These are phyloP conservation scores for Tetradesmus lagerheimii DNA, from an alignment of 139 green algal species.

Conservation along the genomic window DNA sequence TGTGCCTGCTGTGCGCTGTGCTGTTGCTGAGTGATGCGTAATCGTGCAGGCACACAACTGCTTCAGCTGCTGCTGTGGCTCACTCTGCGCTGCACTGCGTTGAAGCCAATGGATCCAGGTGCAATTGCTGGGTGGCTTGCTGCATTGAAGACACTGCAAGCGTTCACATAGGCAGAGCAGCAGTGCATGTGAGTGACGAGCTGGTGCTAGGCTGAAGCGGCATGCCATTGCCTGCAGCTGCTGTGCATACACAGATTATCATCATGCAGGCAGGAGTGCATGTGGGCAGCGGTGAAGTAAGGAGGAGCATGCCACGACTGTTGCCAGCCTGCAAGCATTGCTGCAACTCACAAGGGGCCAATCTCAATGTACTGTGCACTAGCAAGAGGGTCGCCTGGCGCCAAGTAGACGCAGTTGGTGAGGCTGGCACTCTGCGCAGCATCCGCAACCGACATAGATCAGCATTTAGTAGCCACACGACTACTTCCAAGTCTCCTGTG, in stretches of 20 bases:
- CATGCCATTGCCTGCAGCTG: not conserved
- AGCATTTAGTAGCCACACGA: not conserved
- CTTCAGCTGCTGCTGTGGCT: not conserved
- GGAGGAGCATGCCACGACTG: not conserved
- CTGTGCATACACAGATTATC: not conserved
- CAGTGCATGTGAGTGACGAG: not conserved
- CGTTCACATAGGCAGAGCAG: not conserved
- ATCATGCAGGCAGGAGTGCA: not conserved
- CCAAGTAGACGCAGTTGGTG: constrained; percentile 84
- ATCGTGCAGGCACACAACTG: not conserved
- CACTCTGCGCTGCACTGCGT: constrained; percentile 87
- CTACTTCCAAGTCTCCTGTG: too few relatives aligned
- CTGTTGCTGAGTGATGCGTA: not conserved
- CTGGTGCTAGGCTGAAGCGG: not conserved
- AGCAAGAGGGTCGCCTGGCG: constrained; percentile 58
- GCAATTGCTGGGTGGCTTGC: constrained; percentile 63
- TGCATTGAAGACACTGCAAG: constrained; percentile 84
- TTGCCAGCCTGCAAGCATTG: not conserved
- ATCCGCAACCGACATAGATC: not conserved
- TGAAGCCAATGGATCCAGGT: constrained; percentile 81
- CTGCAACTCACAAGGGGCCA: constrained; percentile 65
- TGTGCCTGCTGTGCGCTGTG: not conserved
- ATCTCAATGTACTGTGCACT: constrained; percentile 62
- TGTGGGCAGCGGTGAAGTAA: not conserved
- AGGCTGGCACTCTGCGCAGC: constrained; percentile 53